These are phyloP conservation scores for Tilletia walkeri DNA, from an alignment of 1,284 basidiomycete genomes.

Conservation along the genomic window DNA sequence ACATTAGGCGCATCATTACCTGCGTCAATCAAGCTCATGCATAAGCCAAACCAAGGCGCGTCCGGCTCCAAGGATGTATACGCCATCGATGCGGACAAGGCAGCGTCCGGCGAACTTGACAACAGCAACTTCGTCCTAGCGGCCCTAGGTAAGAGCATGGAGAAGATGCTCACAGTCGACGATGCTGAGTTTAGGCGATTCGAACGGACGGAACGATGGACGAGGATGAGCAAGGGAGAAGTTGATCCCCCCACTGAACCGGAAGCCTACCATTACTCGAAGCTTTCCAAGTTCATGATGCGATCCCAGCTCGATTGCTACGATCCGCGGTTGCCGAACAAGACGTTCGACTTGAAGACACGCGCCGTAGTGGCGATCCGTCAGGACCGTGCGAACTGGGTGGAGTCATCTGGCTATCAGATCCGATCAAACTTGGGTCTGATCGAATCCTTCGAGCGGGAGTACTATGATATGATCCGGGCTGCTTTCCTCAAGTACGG, in stretches of 20 bases:
- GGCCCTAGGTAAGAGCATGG: conserved; percentile 75
- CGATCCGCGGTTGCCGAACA: conserved; percentile 77
- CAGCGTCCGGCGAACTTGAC: conserved; percentile 43
- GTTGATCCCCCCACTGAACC: conserved; percentile 46
- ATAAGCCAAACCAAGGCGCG: background rate
- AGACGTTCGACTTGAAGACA: conserved; percentile 94
- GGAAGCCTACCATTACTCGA: conserved; percentile 80
- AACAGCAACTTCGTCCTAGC: conserved; percentile 52
- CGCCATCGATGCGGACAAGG: conserved; percentile 73
- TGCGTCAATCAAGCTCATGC: conserved; percentile 20
- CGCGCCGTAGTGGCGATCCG: conserved; percentile 81
- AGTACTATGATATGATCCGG: conserved; percentile 72
- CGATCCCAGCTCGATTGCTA: conserved; percentile 91
- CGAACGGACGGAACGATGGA: conserved; percentile 59
- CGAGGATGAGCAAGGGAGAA: conserved; percentile 54
- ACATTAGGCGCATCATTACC: conserved; percentile 15
- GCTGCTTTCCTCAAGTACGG: conserved; percentile 93
- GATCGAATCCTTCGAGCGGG: conserved; percentile 54
- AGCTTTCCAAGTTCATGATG: conserved; percentile 78
- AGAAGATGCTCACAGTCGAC: conserved; percentile 78
- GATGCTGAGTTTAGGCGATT: conserved; percentile 68
- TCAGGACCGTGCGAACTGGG: conserved; percentile 79
- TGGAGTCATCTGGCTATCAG: conserved; percentile 57
- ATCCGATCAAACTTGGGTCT: conserved; percentile 46
- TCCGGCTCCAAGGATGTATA: conserved; percentile 60